phyloP scores from a whole-genome alignment of 345 rosid species.

The Excoecaria agallocha region DNA sequence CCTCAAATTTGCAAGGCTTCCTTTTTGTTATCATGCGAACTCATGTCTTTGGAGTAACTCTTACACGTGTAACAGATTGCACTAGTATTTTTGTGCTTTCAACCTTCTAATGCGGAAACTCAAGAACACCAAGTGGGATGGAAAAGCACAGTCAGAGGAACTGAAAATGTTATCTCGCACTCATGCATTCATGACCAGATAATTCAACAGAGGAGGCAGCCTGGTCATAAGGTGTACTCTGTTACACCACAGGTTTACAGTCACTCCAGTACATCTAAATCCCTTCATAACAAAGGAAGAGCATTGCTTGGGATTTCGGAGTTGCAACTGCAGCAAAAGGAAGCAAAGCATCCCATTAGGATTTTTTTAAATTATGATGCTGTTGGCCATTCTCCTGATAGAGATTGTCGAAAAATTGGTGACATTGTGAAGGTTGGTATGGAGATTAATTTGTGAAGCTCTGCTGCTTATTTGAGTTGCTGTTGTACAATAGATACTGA shows the following conservation, averaged over 20 bases:
- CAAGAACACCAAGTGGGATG: constrained; percentile 34
- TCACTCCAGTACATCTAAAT: constrained; percentile 37
- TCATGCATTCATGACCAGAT: constrained; percentile 97
- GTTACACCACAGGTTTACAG: constrained; percentile 90
- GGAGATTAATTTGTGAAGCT: constrained; percentile 8
- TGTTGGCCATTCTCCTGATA: constrained; percentile 86
- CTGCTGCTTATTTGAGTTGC: constrained; percentile 3
- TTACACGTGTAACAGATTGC: constrained; percentile 49
- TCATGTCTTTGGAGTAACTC: not conserved
- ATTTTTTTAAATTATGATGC: constrained; percentile 96
- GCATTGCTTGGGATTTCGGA: constrained; percentile 59
- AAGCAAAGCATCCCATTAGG: constrained; percentile 81
- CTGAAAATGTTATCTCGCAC: constrained; percentile 53
- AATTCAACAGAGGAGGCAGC: constrained; percentile 77
- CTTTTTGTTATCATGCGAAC: not conserved
- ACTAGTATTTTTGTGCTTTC: constrained; percentile 49
- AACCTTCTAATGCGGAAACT: constrained; percentile 40
- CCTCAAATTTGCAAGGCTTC: not conserved
- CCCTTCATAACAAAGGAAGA: constrained; percentile 63
- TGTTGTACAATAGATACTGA: constrained; percentile 13
- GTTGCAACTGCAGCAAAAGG: constrained; percentile 45
- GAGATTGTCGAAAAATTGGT: constrained; percentile 84
- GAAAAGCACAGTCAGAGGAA: constrained; percentile 43
- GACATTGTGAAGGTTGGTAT: constrained; percentile 82
- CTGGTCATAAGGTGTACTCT: constrained; percentile 75